These are phyloP conservation scores for Pontederia crassipes DNA, from an alignment of 176 grass and related monocot genomes.

Conservation along the genomic window DNA sequence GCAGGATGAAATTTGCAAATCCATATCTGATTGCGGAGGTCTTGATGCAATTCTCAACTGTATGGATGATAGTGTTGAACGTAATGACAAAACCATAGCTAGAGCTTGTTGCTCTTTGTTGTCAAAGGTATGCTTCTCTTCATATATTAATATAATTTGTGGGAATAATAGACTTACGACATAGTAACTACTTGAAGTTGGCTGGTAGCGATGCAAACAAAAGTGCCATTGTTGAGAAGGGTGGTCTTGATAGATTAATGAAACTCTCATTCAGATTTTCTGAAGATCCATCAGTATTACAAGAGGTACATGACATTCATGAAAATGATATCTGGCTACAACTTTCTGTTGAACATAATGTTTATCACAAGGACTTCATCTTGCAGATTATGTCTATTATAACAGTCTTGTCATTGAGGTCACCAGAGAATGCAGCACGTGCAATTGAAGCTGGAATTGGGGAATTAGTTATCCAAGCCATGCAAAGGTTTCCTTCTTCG, in stretches of 20 bases:
- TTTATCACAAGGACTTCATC: neutral
- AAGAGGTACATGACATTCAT: constrained; percentile 49
- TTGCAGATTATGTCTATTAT: constrained; percentile 76
- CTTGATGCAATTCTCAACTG: constrained; percentile 72
- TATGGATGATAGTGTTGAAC: constrained; percentile 54
- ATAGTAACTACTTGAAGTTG: constrained; percentile 47
- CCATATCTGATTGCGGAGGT: constrained; percentile 80
- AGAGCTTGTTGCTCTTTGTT: constrained; percentile 77
- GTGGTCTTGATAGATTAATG: constrained; percentile 63
- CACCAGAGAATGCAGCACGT: constrained; percentile 67
- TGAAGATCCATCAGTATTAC: constrained; percentile 69
- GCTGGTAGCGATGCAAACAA: constrained; percentile 85
- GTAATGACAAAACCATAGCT: constrained; percentile 47
- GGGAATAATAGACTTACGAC: constrained; percentile 16
- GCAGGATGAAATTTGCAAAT: constrained; percentile 95
- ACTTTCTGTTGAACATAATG: neutral
- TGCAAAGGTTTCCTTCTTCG: constrained; percentile 63
- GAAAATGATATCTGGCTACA: neutral
- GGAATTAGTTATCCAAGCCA: constrained; percentile 51
- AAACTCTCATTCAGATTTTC: constrained; percentile 61
- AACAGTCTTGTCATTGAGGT: constrained; percentile 64
- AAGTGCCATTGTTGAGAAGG: constrained; percentile 54
- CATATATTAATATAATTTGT: constrained; percentile 5
- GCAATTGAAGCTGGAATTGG: constrained; percentile 59
- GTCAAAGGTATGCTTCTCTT: constrained; percentile 52